These are phyloP conservation scores for Alloteropsis semialata DNA, from an alignment of 176 grass and related monocot genomes.

Conservation along the genomic window DNA sequence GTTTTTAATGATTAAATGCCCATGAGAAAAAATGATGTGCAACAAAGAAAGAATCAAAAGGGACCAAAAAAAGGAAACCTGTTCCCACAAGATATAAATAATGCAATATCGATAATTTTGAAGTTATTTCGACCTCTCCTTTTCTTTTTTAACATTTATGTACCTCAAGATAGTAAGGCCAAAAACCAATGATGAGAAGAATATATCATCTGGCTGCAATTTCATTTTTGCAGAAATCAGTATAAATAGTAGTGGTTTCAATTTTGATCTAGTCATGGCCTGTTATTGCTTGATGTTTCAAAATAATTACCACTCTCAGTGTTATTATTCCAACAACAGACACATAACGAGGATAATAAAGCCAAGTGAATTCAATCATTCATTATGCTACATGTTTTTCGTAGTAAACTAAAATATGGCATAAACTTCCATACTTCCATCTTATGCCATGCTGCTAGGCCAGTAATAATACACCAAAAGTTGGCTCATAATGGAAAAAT, in stretches of 20 bases:
- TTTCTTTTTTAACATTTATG: background rate
- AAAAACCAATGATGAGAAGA: background rate
- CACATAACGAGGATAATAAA: background rate
- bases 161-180: background rate
- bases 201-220: background rate
- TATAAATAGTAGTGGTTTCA: background rate
- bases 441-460: background rate
- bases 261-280: background rate
- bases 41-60: background rate
- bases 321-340: background rate
- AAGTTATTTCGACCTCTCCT: background rate
- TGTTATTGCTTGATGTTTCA: background rate
- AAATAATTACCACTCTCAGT: background rate
- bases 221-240: conserved; percentile 14
- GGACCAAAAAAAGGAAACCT: background rate
- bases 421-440: background rate
- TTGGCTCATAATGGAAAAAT: background rate
- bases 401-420: background rate
- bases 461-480: background rate
- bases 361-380: background rate
- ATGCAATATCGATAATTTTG: background rate
- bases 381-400: background rate
- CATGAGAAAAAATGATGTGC: background rate
- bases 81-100: background rate
- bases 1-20: conserved; percentile 16